Evolutionary conservation across 164 flowering plant genomes (phyloP).

Genomic region (Annona cherimola): DNA sequence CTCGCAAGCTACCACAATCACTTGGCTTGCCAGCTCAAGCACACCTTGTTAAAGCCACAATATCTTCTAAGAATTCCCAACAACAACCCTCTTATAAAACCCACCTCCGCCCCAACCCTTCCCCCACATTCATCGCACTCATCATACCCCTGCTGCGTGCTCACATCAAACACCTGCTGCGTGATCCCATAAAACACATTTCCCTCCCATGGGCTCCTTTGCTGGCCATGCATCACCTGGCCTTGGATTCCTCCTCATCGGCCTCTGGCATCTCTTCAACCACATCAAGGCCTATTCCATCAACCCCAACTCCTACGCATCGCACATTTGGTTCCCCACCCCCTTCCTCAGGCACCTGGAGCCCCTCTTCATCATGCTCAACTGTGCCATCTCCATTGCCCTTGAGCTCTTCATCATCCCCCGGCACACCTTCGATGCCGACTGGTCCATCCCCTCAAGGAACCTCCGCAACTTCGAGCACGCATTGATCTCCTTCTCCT

Average conservation of each 20-base stretch:
- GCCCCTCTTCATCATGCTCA: conserved; percentile 28
- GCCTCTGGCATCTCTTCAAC: conserved; percentile 43
- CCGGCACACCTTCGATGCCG: conserved; percentile 26
- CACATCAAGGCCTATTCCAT: conserved; percentile 24
- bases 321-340: conserved; percentile 31
- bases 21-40: neutral
- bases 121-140: no score
- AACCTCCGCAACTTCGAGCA: conserved; percentile 45
- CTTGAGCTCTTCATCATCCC: conserved; percentile 38
- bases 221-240: conserved; percentile 34
- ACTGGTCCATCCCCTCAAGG: conserved; percentile 32
- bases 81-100: neutral
- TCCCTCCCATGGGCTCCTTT: conserved; percentile 24
- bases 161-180: neutral
- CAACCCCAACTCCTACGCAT: conserved; percentile 17
- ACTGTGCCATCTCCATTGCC: conserved; percentile 19
- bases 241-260: conserved; percentile 27
- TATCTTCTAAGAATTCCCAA: neutral
- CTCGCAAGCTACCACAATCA: neutral
- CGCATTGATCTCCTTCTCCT: conserved; percentile 26
- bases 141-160: neutral
- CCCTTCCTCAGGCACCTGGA: conserved; percentile 22
- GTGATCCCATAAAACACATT: neutral
- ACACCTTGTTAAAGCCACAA: neutral
- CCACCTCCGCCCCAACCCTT: neutral